Base-by-base conservation (phyloP, 129 eudicot species). In the Arctium lappa region DNA sequence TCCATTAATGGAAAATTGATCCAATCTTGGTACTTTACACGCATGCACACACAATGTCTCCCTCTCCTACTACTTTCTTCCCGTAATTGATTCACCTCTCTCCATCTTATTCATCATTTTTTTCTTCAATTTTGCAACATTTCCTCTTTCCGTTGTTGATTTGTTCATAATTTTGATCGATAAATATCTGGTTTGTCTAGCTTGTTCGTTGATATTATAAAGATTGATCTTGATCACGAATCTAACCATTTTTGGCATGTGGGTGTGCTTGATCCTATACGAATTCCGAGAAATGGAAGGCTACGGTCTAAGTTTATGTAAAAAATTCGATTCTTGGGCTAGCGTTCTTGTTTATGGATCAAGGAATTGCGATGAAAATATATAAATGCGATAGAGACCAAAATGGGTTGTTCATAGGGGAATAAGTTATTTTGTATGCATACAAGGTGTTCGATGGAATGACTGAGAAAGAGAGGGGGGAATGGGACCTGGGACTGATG, bases 401-500 rank as follows among this genome's bases (percentile, higher is more conserved):
- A 75, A 70, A 53, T 40, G 80, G 48, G 85, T 84, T 87, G 82
- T 83, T 86, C 3, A 29, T 74, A 32, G 65, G 48, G 62, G 44
- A 71, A 50, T 60, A 48, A 71, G 70, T 60, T 46, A 77, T 53
- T 39, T 79, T 13, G 42, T 62, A 33, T 63, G 85, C 88, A 70
- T 69, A 70, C 80, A 9, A 72, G 27, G 74, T 80, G 85, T 80
- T 83, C 53, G 80, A 82, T 79, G 87, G 69, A 82, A 73, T 84
- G 90, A 89, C 53, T 50, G 72, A 16, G 2, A 22, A 53, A 73
- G 81, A 71, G 76, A 73, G 34, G 46, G 42, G 13, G 70, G 79
- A 76, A 93, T 91, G 97, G 92, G 82, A 83, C 87, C 97, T 31
- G 93, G 86, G 73, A 81, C 93, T 9, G 87, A 85, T 79, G 83